These are phyloP conservation scores for Penicillium olsonii DNA, from an alignment of 2,329 filamentous ascomycete genomes.

Conservation along the genomic window DNA sequence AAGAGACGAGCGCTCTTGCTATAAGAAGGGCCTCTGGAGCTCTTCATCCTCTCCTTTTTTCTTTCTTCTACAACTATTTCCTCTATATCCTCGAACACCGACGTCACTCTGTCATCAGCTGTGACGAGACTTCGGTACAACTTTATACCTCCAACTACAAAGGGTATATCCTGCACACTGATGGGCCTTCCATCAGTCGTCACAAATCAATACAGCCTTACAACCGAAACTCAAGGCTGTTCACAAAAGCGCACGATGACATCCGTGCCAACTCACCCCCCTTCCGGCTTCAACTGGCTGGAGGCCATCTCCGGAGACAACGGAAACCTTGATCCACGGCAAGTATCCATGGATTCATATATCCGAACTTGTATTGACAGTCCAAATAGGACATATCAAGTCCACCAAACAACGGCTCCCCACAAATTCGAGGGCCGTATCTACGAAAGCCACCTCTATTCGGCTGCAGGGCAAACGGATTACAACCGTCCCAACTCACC, in stretches of 20 bases:
- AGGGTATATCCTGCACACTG: neutral
- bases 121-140: neutral
- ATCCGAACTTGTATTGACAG: neutral
- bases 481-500: neutral
- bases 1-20: neutral
- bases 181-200: neutral
- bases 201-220: neutral
- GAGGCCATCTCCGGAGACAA: neutral
- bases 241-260: conserved; percentile 4
- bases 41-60: neutral
- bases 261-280: neutral
- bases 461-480: neutral
- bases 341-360: neutral
- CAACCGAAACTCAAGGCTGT: neutral
- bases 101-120: neutral
- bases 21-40: neutral
- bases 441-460: neutral
- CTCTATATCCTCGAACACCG: neutral
- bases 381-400: neutral
- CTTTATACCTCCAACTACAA: neutral
- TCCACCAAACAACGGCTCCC: neutral
- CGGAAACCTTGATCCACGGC: neutral
- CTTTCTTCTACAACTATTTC: conserved; percentile 1
- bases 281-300: neutral
- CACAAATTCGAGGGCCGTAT: neutral